Conservation (phyloP, 768 basidiomycete genomes). For the Suillus lakei region DNA sequence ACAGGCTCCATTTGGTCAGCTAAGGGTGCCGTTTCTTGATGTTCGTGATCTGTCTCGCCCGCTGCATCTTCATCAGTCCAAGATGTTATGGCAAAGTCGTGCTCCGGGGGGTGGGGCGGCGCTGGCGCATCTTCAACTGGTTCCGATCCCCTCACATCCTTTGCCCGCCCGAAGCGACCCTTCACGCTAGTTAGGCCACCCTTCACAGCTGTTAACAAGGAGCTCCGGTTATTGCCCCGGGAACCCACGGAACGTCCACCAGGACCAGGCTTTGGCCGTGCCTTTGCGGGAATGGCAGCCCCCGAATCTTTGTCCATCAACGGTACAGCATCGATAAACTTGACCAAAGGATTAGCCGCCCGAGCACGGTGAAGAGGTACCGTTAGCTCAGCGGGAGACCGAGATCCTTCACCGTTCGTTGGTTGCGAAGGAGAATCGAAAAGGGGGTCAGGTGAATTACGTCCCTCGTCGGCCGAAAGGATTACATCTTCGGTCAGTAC, state of each 20-base stretch:
- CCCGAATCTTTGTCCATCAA: constrained; percentile 31
- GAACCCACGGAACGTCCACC: constrained; percentile 54
- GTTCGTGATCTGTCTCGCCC: constrained; percentile 11
- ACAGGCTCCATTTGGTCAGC: neutral
- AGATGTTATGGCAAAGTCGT: constrained; percentile 16
- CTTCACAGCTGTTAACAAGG: constrained; percentile 58
- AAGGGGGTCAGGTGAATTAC: constrained; percentile 28
- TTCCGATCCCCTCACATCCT: constrained; percentile 22
- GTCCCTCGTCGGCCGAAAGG: neutral
- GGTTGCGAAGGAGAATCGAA: constrained; percentile 30
- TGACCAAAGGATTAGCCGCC: constrained; percentile 57
- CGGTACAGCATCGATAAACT: constrained; percentile 47
- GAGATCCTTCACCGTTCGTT: constrained; percentile 15
- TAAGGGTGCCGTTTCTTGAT: constrained; percentile 11
- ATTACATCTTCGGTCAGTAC: constrained; percentile 1
- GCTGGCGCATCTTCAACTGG: constrained; percentile 22
- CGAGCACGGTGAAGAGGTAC: constrained; percentile 50
- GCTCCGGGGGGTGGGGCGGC: constrained; percentile 8
- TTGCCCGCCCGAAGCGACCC: constrained; percentile 40
- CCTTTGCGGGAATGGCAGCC: constrained; percentile 54
- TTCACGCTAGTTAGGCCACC: constrained; percentile 56
- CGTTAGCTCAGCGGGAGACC: constrained; percentile 5
- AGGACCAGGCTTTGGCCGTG: constrained; percentile 48
- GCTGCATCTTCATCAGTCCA: constrained; percentile 25
- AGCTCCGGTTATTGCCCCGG: constrained; percentile 47